Evolutionary conservation across 148 eudicot species (phyloP), one percentile per base, ranked within the genome.

Genomic region (Mesembryanthemum crystallinum): DNA sequence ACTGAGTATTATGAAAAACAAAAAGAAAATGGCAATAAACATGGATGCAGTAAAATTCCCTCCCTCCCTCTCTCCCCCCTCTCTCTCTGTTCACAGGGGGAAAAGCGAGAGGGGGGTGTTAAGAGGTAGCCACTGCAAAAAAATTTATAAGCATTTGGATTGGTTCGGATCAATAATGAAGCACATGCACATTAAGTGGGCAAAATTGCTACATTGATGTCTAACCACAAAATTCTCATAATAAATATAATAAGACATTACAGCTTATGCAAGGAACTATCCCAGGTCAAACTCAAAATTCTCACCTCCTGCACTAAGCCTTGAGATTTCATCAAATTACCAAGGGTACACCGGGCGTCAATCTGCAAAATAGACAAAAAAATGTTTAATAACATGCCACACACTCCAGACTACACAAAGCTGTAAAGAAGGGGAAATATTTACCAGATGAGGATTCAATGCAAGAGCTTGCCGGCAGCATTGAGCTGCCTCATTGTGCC

Each of bases 381-480:
- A 32, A 67, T 51, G 47, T 24, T 64, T 62, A 49, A 64, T 24
- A 37, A 63, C 67, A 68, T 66, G 68, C 51, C n/a, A 43, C 64
- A 32, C 18, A 70, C 39, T 52, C 45, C 15, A 49, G 69, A 64
- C 49, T 8, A 24, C 54, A 63, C 21, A 45, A 82, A 42, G 18
- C 47, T 24, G 27, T 55, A 33, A 35, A 35, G 60, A 18, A 54
- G 55, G 43, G 55, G 8, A 35, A 72, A 27, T 11, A 54, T 32
- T 71, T 76, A 93, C 98, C 97, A 94, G 76, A 79, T 73, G 88
- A 67, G 97, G 97, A 76, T 94, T 94, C 70, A 94, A 70, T 30
- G 84, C 83, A 84, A 94, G 93, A 72, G 98, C 98, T 84, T 94
- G 98, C 28, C 89, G 95, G 79, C 98, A 92, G 80, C 98, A 94